Conservation (phyloP, 2,329 filamentous ascomycete genomes). For the Hortaea sp. region DNA sequence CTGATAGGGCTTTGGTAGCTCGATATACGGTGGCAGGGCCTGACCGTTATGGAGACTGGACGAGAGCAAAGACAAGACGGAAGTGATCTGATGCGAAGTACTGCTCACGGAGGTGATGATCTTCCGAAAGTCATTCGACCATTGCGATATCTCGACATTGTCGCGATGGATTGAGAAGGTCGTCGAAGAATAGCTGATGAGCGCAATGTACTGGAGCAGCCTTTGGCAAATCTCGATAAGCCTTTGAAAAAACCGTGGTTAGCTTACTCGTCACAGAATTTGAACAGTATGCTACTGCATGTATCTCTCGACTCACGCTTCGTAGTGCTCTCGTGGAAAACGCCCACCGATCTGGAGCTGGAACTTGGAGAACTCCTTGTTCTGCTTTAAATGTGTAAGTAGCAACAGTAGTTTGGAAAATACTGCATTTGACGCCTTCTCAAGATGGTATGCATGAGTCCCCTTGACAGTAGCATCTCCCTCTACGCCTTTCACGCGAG, state of each 20-base stretch:
- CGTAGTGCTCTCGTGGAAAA: conserved; percentile 57
- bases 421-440: conserved; percentile 49
- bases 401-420: conserved; percentile 60
- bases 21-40: conserved; percentile 61
- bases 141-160: conserved; percentile 38
- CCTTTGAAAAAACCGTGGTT: conserved; percentile 15
- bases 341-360: conserved; percentile 61
- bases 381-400: conserved; percentile 52
- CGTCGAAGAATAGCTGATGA: conserved; percentile 54
- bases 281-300: too few relatives aligned
- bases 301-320: conserved; percentile 21
- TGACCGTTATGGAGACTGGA: conserved; percentile 56
- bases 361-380: conserved; percentile 57
- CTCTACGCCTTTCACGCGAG: conserved; percentile 48
- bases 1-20: conserved; percentile 50
- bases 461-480: conserved; percentile 38
- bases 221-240: conserved; percentile 51
- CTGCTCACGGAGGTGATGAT: conserved; percentile 47
- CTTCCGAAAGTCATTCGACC: conserved; percentile 51
- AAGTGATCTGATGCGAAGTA: conserved; percentile 58
- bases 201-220: conserved; percentile 56
- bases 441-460: conserved; percentile 44
- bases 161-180: conserved; percentile 33
- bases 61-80: conserved; percentile 57
- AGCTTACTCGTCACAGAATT: background rate